Evolutionary conservation across 208 protist species (phyloP).

Genomic region (Crithidia acanthocephali): DNA sequence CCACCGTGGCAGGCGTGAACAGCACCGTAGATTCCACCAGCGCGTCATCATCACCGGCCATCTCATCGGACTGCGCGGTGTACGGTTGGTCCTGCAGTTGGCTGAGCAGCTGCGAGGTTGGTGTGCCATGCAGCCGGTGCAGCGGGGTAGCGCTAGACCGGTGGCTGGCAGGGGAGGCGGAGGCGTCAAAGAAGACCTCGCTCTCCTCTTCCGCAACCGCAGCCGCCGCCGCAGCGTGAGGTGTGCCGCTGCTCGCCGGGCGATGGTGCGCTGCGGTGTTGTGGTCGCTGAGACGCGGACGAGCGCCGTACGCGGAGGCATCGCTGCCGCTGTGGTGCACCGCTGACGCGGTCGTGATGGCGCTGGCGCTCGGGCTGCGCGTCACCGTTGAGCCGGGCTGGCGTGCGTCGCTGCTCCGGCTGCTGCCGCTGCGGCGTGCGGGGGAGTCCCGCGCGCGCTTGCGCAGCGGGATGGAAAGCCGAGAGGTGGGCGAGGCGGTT

Average conservation of each 20-base stretch:
- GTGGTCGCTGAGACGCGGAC: not conserved
- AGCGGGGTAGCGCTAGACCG: conserved; percentile 16
- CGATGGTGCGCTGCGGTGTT: not conserved
- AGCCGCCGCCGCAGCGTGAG: no score
- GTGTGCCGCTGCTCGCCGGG: conserved; percentile 5
- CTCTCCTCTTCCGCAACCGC: not conserved
- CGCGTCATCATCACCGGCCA: not conserved
- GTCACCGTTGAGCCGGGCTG: not conserved
- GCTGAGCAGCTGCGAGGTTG: conserved; percentile 33
- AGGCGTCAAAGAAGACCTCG: conserved; percentile 22
- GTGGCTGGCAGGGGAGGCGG: not conserved
- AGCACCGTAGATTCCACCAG: conserved; percentile 7
- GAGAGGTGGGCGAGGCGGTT: no score
- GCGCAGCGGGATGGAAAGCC: not conserved
- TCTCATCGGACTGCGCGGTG: conserved; percentile 1
- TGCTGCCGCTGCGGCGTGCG: not conserved
- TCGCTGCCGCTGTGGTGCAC: no score
- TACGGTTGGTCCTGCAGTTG: conserved; percentile 23
- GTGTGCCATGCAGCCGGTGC: conserved; percentile 21
- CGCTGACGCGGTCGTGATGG: no score
- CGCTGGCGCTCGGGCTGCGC: conserved; percentile 20
- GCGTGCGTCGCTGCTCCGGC: not conserved
- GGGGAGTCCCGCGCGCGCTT: conserved; percentile 2
- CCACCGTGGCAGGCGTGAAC: conserved; percentile 33
- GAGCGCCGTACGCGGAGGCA: no score